phyloP scores from a whole-genome alignment of 805 yeast genomes.

The Kuraishia hungarica region DNA sequence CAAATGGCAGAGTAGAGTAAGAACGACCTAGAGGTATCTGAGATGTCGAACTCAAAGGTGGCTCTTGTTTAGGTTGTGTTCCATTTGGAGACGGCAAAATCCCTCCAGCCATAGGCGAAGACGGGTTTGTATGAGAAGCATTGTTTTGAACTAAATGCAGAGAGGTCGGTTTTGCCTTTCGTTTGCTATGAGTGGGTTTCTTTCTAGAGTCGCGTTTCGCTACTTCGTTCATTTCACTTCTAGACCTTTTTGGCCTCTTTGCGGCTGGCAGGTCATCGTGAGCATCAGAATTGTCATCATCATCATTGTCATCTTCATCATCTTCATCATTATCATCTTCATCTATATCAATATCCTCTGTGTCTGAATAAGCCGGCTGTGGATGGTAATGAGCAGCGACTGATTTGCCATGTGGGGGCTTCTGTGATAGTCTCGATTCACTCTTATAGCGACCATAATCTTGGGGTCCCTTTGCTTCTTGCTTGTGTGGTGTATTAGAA shows the following conservation, averaged over 20 bases:
- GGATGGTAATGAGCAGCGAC: neutral
- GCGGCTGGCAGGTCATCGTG: neutral
- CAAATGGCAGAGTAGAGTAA: neutral
- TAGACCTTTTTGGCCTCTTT: neutral
- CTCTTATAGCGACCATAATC: constrained; percentile 57
- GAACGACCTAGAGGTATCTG: neutral
- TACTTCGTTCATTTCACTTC: neutral
- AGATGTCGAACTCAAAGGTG: neutral
- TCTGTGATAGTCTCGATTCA: constrained; percentile 4
- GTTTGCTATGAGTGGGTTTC: neutral
- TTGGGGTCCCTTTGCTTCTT: constrained; percentile 56
- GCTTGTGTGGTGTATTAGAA: constrained; percentile 19
- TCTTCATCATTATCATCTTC: constrained; percentile 7
- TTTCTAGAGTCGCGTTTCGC: neutral
- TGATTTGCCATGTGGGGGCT: neutral
- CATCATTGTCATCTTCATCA: constrained; percentile 8
- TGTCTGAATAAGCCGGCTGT: constrained; percentile 1
- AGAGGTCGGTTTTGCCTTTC: neutral
- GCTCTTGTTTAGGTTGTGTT: neutral
- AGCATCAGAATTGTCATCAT: constrained; percentile 5
- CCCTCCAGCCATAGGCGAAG: neutral
- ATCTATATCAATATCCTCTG: constrained; percentile 7
- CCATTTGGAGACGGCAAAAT: neutral
- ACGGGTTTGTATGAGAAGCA: neutral
- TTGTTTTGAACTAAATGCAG: neutral